Base-by-base conservation (phyloP, 495 filamentous ascomycete species). In the Talaromyces liani region DNA sequence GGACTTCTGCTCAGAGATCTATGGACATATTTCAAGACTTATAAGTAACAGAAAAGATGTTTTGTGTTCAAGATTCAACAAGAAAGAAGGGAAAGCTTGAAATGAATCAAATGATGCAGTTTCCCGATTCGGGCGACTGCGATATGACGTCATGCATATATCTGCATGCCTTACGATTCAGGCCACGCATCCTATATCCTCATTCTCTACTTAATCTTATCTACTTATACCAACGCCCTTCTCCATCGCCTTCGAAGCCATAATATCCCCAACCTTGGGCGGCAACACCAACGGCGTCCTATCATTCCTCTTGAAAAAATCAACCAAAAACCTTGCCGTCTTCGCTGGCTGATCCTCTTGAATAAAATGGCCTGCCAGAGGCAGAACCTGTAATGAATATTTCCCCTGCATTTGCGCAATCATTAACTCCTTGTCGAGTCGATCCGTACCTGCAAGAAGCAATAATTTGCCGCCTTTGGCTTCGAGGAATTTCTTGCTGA, bases 331-430 rank as follows among this genome's bases (percentile, higher is more conserved):
- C 66, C 85, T 83, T 5, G 95, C 94, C 29, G 88, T 93, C 78
- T 91, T 95, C 65, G 88, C 87, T 1, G 95, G 92, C 61, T 91
- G 82, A 73, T 99, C 94, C 73, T 99, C 94, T 64, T 98, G 95
- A 57, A 99, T 84, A 68, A 97, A 98, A 73, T 98, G 94, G 0
- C 94, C 94, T 6, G 93, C 92, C 73, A 96, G 91, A 0, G 95
- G 95, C 64, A 98, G 87, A 18, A 99, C 93, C 60, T 96, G 88
- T 18, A 99, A 80, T 62, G 96, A 92, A 71, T 97, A 99, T 79
- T 97, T 97, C 0, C 92, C 92, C 82, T 97, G 92, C 92, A 97
- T 96, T 75, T 98, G 94, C 16, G 92, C 94, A 71, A 98, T 98
- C 77, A 93, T 96, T 66, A 98, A 73, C 68, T 98, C 94, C 69